Evolutionary conservation across 805 yeast species (phyloP).

Genomic region (Lachancea meyersii): DNA sequence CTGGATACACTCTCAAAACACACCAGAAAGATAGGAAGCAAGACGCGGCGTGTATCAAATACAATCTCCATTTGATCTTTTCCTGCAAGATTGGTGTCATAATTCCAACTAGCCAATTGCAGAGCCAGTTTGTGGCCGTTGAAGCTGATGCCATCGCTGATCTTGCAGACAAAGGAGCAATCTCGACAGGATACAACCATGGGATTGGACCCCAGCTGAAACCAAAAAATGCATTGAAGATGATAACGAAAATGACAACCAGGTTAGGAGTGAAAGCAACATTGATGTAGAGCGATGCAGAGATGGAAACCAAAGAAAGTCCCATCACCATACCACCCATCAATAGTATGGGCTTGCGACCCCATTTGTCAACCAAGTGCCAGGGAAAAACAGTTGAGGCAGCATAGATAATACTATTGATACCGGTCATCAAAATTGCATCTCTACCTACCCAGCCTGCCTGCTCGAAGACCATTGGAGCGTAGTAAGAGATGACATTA

Average conservation of each 20-base stretch:
- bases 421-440: constrained; percentile 88
- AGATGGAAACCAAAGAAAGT: constrained; percentile 54
- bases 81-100: constrained; percentile 83
- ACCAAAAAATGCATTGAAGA: constrained; percentile 81
- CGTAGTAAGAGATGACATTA: constrained; percentile 87
- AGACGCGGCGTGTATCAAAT: constrained; percentile 72
- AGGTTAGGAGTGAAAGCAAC: constrained; percentile 51
- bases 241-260: constrained; percentile 70
- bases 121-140: constrained; percentile 90
- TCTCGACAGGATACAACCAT: constrained; percentile 83
- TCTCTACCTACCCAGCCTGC: constrained; percentile 91
- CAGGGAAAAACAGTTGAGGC: constrained; percentile 79
- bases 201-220: constrained; percentile 94
- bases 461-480: constrained; percentile 87
- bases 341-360: constrained; percentile 76
- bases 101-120: constrained; percentile 88
- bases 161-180: constrained; percentile 75
- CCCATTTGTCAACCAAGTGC: constrained; percentile 88
- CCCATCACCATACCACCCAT: constrained; percentile 82
- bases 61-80: constrained; percentile 68
- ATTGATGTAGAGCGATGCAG: constrained; percentile 51
- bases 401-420: constrained; percentile 56
- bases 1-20: constrained; percentile 74
- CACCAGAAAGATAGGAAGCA: constrained; percentile 68
- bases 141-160: constrained; percentile 88